Evolutionary conservation across 805 yeast species (phyloP), one percentile per base, ranked within the genome.

Genomic region (Vanderwaltozyma polyspora): DNA sequence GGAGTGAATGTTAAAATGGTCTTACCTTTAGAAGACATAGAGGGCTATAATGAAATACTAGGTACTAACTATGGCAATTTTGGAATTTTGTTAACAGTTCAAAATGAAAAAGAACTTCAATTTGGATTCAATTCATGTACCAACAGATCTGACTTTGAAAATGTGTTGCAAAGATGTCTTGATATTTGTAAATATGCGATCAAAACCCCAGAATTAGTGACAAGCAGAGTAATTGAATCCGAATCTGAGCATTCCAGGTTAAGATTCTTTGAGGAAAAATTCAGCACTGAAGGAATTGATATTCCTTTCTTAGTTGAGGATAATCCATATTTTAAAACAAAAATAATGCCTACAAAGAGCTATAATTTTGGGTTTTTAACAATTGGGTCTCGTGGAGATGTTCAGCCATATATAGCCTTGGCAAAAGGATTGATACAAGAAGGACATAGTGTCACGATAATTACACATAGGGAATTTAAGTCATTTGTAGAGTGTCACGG

Each of bases 371-470:
- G 81, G 0, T 60, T 85, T 31, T 58, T 89, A 38, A 89, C 96
- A 0, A 89, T 89, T 47, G 97, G 97, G 0, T 85, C 95, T 0
- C 68, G 97, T 38, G 97, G 97, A 23, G 97, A 89, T 58, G 96
- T 89, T 6, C 97, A 89, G 58, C 97, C 97, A 0, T 89, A 86
- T 53, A 80, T 89, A 44, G 89, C 96, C 0, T 59, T 89, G n/a
- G 91, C 84, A 0, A 74, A 76, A 44, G 94, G 87, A 0, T 63
- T 89, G 28, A 57, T 74, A 31, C 64, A 62, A 17, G 95, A 89
- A 45, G 96, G 96, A 0, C 96, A 89, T 51, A 57, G 59, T 14
- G 94, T 84, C 2, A 75, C 76, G 19, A 87, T 89, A 37, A 93
- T 89, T 0, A 81, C 95, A 0, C 97, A 89, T 56, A 49, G 46